A percentile compares a stretch with the other conserved stretches of the same genome.
These are phyloP conservation scores for Cryptosporidium tyzzeri DNA, from an alignment of 169 alveolate genomes.

Conservation along the genomic window DNA sequence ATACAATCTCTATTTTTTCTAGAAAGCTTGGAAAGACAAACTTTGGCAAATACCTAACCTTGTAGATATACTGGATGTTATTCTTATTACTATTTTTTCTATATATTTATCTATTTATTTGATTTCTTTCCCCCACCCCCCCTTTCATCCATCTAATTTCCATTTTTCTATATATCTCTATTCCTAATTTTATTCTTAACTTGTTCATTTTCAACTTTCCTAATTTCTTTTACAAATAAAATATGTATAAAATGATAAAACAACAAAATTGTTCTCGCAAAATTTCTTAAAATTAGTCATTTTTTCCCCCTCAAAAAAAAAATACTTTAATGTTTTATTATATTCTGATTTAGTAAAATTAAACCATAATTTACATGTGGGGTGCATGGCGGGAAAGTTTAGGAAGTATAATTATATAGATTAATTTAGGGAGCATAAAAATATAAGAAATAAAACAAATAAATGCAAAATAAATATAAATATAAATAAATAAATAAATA, in stretches of 20 bases:
- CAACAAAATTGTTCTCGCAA: too few relatives aligned
- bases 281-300: background rate
- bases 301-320: background rate
- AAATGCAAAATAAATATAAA: background rate
- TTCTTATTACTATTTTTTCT: too few relatives aligned
- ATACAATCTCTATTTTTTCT: too few relatives aligned
- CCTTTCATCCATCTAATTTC: background rate
- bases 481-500: background rate
- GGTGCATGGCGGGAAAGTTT: constrained; percentile 40
- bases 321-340: background rate
- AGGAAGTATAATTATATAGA: constrained; percentile 21
- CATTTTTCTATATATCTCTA: background rate
- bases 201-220: background rate
- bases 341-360: background rate
- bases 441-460: background rate
- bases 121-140: background rate
- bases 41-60: background rate
- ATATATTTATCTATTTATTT: too few relatives aligned
- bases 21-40: background rate
- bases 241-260: too few relatives aligned
- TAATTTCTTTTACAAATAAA: background rate
- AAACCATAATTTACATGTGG: constrained; percentile 26
- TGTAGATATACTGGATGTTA: background rate
- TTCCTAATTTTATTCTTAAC: background rate
- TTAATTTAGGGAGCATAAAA: background rate